phyloP scores from a whole-genome alignment of 345 rosid genomes.

The Corymbia maculata region DNA sequence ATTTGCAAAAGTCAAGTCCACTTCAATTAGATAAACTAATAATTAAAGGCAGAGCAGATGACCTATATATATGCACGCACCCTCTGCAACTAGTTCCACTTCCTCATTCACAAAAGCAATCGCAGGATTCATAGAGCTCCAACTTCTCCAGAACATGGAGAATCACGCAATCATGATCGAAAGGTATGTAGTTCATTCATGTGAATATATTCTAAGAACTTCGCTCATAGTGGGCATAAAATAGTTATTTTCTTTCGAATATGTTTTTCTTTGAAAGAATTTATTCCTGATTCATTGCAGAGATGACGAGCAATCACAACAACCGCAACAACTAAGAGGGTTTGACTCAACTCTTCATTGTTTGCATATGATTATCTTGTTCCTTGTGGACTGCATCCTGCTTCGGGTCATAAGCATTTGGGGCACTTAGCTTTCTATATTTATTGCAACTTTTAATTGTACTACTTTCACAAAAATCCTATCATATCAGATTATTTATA shows the following conservation, averaged over 20 bases:
- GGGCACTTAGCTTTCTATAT: not conserved
- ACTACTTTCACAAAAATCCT: not conserved
- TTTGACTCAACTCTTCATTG: not conserved
- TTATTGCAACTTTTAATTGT: not conserved
- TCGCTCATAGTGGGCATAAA: accelerated
- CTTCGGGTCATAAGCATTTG: accelerated
- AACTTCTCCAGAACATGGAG: not conserved
- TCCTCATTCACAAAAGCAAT: not conserved
- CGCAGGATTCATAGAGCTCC: not conserved
- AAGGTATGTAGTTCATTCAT: not conserved
- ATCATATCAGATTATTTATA: not conserved
- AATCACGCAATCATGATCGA: not conserved
- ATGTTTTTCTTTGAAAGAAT: not conserved
- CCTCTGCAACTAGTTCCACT: not conserved
- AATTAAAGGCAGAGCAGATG: not conserved
- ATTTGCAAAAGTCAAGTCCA: not conserved
- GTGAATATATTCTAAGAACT: not conserved
- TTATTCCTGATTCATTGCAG: not conserved
- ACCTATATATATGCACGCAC: not conserved
- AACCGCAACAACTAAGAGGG: not conserved
- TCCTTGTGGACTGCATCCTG: not conserved
- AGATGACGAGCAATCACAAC: not conserved
- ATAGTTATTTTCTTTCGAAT: not conserved
- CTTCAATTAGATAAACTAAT: not conserved
- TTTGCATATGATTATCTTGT: not conserved